Conservation (phyloP, 345 rosid genomes). For the Salix exigua region DNA sequence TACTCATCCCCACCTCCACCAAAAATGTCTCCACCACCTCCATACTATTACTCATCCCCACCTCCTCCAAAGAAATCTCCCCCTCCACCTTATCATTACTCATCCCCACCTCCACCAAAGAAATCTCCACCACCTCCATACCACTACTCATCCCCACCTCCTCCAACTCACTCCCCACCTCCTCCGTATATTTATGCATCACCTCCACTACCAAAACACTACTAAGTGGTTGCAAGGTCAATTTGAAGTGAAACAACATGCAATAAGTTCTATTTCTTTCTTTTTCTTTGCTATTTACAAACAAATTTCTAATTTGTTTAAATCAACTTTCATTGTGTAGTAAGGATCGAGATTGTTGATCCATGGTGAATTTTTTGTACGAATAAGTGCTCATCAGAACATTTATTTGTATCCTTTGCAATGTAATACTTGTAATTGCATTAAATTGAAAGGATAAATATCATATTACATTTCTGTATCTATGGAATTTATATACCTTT, state of each 20-base stretch:
- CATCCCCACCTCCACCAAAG: neutral
- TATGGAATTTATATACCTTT: too few species aligned
- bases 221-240: neutral
- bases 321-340: too few species aligned
- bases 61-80: neutral
- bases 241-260: neutral
- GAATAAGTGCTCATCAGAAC: neutral
- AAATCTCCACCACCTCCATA: neutral
- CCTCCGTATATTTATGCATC: conserved; percentile 1
- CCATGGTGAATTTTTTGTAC: neutral
- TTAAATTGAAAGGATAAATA: neutral
- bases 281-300: too few species aligned
- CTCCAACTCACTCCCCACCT: conserved; percentile 1
- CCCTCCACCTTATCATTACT: neutral
- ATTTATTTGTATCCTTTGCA: neutral
- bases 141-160: neutral
- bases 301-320: too few species aligned
- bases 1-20: too few species aligned
- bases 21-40: rapidly evolving
- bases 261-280: neutral
- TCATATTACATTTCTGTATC: neutral
- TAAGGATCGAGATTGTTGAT: neutral
- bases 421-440: neutral
- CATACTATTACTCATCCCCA: too few species aligned
- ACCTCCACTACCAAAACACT: neutral